phyloP scores from a whole-genome alignment of 176 grass and related monocot species.

The Panicum miliaceum region DNA sequence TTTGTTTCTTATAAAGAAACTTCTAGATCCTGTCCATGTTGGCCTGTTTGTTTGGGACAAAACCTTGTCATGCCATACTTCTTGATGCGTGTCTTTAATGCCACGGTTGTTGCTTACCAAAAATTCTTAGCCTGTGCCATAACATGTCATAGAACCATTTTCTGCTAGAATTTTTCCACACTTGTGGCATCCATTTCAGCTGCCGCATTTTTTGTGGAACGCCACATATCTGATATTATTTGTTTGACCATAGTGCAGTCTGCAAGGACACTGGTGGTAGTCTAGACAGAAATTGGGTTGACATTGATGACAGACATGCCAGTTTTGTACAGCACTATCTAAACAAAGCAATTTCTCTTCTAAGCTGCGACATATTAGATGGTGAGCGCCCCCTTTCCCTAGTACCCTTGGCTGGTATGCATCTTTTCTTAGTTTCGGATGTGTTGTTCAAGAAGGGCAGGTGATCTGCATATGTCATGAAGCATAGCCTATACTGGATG shows the following conservation, averaged over 20 bases:
- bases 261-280: constrained; percentile 53
- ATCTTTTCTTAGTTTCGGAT: neutral
- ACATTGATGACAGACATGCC: constrained; percentile 17
- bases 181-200: neutral
- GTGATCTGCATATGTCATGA: neutral
- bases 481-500: neutral
- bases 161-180: neutral
- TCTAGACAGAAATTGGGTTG: constrained; percentile 37
- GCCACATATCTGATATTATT: constrained; percentile 29
- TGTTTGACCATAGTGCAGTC: constrained; percentile 62
- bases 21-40: neutral
- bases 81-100: neutral
- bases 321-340: constrained; percentile 57
- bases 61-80: neutral
- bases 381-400: constrained; percentile 35
- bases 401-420: too few relatives aligned
- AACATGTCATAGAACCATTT: neutral
- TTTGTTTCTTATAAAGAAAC: neutral
- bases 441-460: constrained; percentile 8
- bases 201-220: neutral
- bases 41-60: neutral
- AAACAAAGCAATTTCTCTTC: constrained; percentile 64
- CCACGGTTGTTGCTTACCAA: neutral
- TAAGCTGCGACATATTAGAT: constrained; percentile 55
- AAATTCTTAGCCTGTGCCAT: neutral